Evolutionary conservation across 2,329 filamentous ascomycete species (phyloP).

Genomic region (Fusarium duplospermum): DNA sequence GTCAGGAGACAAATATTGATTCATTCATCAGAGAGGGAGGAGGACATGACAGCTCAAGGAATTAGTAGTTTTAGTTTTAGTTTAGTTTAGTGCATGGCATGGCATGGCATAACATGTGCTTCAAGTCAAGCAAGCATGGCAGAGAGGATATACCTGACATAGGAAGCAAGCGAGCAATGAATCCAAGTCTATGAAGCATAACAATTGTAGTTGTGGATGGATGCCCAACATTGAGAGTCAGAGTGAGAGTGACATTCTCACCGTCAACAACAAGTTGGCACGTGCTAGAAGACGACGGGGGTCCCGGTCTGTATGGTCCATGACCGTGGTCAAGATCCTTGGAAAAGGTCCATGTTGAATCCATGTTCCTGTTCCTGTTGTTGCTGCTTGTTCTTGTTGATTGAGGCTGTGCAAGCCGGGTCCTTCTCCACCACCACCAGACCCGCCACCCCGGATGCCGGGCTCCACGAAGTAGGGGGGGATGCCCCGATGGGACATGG

Average conservation of each 20-base stretch:
- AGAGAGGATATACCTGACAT: constrained; percentile 11
- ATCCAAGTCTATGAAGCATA: not conserved
- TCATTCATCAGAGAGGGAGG: not conserved
- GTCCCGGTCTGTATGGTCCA: not conserved
- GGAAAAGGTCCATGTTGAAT: not conserved
- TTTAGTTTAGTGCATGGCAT: constrained; percentile 8
- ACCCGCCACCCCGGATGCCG: constrained; percentile 38
- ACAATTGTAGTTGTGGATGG: not conserved
- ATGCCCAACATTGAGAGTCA: not conserved
- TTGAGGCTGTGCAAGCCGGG: constrained; percentile 26
- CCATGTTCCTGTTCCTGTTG: not conserved
- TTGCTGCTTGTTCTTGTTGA: not conserved
- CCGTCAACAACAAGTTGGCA: not conserved
- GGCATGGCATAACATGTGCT: not conserved
- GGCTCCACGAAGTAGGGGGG: constrained; percentile 26
- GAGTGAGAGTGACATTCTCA: not conserved
- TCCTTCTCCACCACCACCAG: constrained; percentile 9
- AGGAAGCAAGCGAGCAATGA: constrained; percentile 23
- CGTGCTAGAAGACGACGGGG: not conserved
- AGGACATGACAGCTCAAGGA: not conserved
- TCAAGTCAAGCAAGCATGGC: not conserved
- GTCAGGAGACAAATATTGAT: not conserved
- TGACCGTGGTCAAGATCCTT: not conserved
- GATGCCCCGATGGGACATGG: not conserved
- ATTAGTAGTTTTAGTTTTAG: not conserved